Percentiles rank a stretch among this genome's conserved stretches.
Conservation (phyloP, 2,329 filamentous ascomycete genomes). For the Diaporthe australafricana region DNA sequence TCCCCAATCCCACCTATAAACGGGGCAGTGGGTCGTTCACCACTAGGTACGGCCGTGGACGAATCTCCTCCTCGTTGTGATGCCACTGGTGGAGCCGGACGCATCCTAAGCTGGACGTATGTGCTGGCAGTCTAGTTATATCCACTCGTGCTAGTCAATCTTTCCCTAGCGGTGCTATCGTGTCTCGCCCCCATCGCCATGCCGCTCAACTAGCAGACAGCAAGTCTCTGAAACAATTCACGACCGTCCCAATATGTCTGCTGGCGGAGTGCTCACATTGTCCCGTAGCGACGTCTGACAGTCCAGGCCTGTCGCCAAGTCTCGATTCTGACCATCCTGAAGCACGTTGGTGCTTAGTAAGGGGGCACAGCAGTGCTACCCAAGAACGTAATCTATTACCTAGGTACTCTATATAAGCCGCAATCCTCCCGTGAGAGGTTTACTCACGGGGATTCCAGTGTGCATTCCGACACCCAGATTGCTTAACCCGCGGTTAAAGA, state of each 20-base stretch:
- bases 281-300: not conserved
- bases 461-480: not conserved
- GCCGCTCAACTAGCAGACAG: not conserved
- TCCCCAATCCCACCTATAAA: too few relatives aligned
- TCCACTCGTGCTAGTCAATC: not conserved
- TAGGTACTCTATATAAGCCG: constrained; percentile 17
- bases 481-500: not conserved
- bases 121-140: constrained; percentile 4
- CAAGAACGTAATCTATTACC: not conserved
- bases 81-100: not conserved
- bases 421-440: not conserved
- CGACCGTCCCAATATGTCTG: not conserved
- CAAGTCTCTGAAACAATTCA: not conserved
- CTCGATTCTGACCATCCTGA: not conserved
- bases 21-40: not conserved
- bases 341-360: constrained; percentile 5
- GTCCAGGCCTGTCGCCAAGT: not conserved
- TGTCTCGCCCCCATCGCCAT: not conserved
- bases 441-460: too few relatives aligned
- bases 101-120: not conserved
- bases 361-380: constrained; percentile 13
- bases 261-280: not conserved
- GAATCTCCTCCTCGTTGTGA: not conserved
- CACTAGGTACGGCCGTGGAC: not conserved
- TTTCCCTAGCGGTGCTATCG: not conserved